phyloP scores from a whole-genome alignment of 1,284 basidiomycete genomes.

The Flammula alnicola region DNA sequence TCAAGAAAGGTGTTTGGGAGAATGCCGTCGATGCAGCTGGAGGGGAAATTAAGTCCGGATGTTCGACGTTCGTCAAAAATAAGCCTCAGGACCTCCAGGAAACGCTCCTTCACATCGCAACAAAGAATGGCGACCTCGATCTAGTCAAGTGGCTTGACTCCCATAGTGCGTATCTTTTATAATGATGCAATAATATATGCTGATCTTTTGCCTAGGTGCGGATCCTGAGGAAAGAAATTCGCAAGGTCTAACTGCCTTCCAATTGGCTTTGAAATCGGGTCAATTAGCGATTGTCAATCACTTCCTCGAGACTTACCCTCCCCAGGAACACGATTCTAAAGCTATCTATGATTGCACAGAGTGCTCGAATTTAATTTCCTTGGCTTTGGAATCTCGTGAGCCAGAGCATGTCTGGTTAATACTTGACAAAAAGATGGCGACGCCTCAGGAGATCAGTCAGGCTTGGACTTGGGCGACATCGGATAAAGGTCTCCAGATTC shows the following conservation, averaged over 20 bases:
- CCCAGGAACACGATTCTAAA: conserved; percentile 51
- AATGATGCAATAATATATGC: neutral
- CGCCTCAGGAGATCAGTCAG: conserved; percentile 48
- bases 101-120: conserved; percentile 71
- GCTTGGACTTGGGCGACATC: conserved; percentile 56
- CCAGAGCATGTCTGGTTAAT: conserved; percentile 67
- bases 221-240: conserved; percentile 71
- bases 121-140: conserved; percentile 53
- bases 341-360: conserved; percentile 50
- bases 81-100: conserved; percentile 59
- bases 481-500: conserved; percentile 32
- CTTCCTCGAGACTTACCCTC: conserved; percentile 62
- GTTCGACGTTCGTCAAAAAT: conserved; percentile 51
- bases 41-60: conserved; percentile 65
- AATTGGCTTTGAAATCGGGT: conserved; percentile 61
- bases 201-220: conserved; percentile 51
- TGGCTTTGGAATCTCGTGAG: conserved; percentile 60
- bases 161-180: conserved; percentile 54
- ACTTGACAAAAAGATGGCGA: conserved; percentile 59
- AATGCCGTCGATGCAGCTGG: conserved; percentile 70
- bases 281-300: conserved; percentile 53
- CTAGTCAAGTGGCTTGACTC: conserved; percentile 70
- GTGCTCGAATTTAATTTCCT: conserved; percentile 49
- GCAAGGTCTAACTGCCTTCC: conserved; percentile 62
- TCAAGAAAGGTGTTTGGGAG: conserved; percentile 70